Evolutionary conservation across 2,329 filamentous ascomycete genomes (phyloP).

Genomic region (Penicillium sp.): DNA sequence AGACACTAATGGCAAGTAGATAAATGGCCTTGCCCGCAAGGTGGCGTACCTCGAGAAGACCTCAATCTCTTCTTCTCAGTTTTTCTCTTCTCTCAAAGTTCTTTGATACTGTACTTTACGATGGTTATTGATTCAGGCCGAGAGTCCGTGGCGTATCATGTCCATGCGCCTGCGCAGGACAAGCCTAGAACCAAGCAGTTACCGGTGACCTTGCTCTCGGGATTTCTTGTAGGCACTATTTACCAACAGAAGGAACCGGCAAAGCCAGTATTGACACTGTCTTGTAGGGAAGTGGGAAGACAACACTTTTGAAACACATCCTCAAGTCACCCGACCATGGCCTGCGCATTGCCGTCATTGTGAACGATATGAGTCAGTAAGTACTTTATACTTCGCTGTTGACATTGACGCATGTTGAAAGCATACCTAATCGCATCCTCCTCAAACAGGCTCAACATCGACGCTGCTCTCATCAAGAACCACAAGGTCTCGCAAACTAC

Average conservation of each 20-base stretch:
- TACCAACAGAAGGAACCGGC: not conserved
- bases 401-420: fast-evolving
- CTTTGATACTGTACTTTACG: too few species aligned
- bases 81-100: not conserved
- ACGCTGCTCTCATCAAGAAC: slow-evolving; percentile 62
- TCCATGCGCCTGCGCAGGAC: slow-evolving; percentile 24
- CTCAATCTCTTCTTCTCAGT: not conserved
- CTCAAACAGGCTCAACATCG: slow-evolving; percentile 59
- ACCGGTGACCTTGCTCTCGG: slow-evolving; percentile 63
- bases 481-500: slow-evolving; percentile 60
- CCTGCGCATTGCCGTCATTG: slow-evolving; percentile 69
- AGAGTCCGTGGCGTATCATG: slow-evolving; percentile 16
- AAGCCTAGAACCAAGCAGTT: slow-evolving; percentile 34
- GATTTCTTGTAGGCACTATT: slow-evolving; percentile 52
- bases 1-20: slow-evolving; percentile 10
- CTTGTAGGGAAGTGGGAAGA: slow-evolving; percentile 66
- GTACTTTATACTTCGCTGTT: slow-evolving; percentile 28
- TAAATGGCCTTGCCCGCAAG: slow-evolving; percentile 20
- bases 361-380: slow-evolving; percentile 69
- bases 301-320: slow-evolving; percentile 69
- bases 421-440: not conserved
- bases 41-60: slow-evolving; percentile 6
- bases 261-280: not conserved
- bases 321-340: slow-evolving; percentile 65
- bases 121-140: slow-evolving; percentile 28